phyloP scores from a whole-genome alignment of 306 rosid genomes.

The Prinsepia uniflora region DNA sequence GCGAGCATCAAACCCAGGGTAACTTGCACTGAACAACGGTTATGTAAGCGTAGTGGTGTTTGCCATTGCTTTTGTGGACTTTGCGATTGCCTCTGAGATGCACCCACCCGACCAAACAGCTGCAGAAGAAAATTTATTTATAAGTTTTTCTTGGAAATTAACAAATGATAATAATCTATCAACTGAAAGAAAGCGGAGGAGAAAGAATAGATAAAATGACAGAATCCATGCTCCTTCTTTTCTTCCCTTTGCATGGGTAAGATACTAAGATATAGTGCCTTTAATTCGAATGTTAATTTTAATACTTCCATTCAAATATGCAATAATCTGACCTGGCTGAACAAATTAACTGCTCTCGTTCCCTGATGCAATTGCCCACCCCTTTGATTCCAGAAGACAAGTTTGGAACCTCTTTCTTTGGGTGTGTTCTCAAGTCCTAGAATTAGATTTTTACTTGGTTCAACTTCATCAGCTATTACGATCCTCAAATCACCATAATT shows the following conservation, averaged over 20 bases:
- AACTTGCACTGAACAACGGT: constrained; percentile 61
- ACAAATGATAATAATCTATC: constrained; percentile 4
- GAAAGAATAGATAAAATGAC: background rate
- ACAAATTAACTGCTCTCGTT: constrained; percentile 43
- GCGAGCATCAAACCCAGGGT: constrained; percentile 76
- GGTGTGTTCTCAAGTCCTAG: constrained; percentile 52
- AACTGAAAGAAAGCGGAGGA: background rate
- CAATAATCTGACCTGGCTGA: constrained; percentile 59
- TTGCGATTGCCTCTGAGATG: constrained; percentile 50
- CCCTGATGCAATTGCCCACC: constrained; percentile 54
- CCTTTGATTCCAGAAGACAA: constrained; percentile 62
- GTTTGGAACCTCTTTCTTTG: constrained; percentile 72
- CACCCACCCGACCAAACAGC: constrained; percentile 47
- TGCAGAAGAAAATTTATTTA: constrained; percentile 29
- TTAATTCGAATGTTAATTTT: constrained; percentile 3
- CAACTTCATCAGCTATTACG: constrained; percentile 60
- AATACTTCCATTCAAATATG: constrained; percentile 17
- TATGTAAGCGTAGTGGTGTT: constrained; percentile 42
- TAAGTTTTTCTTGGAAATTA: constrained; percentile 12
- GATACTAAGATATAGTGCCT: background rate
- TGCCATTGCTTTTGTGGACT: constrained; percentile 55
- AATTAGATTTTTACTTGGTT: constrained; percentile 32
- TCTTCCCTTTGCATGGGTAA: background rate
- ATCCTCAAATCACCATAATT: constrained; percentile 58
- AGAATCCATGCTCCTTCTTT: background rate